Conservation (phyloP, 2,329 filamentous ascomycete genomes). For the Talaromyces sp. region DNA sequence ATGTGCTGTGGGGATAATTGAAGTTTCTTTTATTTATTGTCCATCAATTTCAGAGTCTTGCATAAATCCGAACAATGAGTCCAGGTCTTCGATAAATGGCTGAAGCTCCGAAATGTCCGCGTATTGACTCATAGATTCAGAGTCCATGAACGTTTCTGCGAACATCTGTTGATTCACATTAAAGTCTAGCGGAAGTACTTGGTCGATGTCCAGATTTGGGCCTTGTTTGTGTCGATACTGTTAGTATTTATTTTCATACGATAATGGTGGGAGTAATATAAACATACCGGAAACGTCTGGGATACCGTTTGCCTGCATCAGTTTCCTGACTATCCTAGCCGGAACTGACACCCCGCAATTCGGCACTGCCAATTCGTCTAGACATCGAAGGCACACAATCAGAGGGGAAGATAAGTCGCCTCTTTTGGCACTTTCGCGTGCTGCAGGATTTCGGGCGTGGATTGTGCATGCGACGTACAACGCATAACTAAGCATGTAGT, state of each 20-base stretch:
- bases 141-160: not conserved
- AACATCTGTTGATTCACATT: slow-evolving; percentile 1
- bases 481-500: slow-evolving; percentile 40
- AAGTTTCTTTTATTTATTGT: not conserved
- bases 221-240: not conserved
- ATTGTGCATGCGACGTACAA: slow-evolving; percentile 40
- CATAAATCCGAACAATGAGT: slow-evolving; percentile 4
- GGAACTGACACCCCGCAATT: slow-evolving; percentile 6
- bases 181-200: not conserved
- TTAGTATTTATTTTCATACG: not conserved
- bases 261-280: not conserved
- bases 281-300: slow-evolving; percentile 10
- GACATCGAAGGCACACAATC: slow-evolving; percentile 22
- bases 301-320: slow-evolving; percentile 11
- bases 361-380: slow-evolving; percentile 24
- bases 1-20: not conserved
- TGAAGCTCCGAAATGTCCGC: not conserved
- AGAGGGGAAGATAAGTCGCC: slow-evolving; percentile 21
- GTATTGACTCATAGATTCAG: not conserved
- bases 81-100: slow-evolving; percentile 4
- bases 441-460: slow-evolving; percentile 34
- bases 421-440: slow-evolving; percentile 15
- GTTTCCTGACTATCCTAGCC: slow-evolving; percentile 4
- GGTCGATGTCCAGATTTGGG: not conserved
- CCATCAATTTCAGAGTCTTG: not conserved